phyloP scores from a whole-genome alignment of 208 protist species.

The Naegleria lovaniensis region DNA sequence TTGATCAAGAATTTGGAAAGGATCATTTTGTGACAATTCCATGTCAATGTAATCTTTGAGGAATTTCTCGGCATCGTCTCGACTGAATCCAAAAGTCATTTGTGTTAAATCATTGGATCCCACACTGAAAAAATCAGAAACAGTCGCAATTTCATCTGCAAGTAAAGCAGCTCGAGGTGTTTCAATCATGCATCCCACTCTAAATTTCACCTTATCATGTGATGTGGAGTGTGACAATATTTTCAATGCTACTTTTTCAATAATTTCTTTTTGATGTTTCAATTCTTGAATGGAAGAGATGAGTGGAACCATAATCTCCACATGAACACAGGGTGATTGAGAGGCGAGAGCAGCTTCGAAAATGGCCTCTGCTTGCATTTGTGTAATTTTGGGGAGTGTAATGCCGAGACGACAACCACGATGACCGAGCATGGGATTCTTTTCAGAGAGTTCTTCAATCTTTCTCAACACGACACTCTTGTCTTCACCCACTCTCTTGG shows the following conservation, averaged over 20 bases:
- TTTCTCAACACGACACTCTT: conserved; percentile 58
- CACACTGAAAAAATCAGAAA: conserved; percentile 90
- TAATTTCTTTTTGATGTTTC: conserved; percentile 59
- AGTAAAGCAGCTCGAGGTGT: conserved; percentile 70
- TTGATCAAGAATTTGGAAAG: conserved; percentile 86
- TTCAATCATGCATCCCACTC: conserved; percentile 87
- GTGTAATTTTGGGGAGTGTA: conserved; percentile 83
- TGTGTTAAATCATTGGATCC: conserved; percentile 94
- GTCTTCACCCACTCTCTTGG: conserved; percentile 57
- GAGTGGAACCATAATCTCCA: conserved; percentile 86
- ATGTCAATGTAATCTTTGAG: conserved; percentile 78
- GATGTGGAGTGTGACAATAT: conserved; percentile 45
- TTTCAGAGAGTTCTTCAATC: conserved; percentile 72
- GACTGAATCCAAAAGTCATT: conserved; percentile 89
- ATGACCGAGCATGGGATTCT: conserved; percentile 90
- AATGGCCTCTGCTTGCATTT: conserved; percentile 85
- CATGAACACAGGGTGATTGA: neutral
- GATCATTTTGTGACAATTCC: conserved; percentile 77
- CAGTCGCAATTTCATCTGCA: conserved; percentile 73
- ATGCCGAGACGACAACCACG: conserved; percentile 83
- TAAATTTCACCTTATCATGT: conserved; percentile 58
- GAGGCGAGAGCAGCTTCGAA: conserved; percentile 72
- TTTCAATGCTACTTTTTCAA: conserved; percentile 56
- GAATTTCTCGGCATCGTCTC: conserved; percentile 86
- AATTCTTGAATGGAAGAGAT: conserved; percentile 74